Conservation (phyloP, 192 early-diverging fungal species). For the Diversispora epigaea region DNA sequence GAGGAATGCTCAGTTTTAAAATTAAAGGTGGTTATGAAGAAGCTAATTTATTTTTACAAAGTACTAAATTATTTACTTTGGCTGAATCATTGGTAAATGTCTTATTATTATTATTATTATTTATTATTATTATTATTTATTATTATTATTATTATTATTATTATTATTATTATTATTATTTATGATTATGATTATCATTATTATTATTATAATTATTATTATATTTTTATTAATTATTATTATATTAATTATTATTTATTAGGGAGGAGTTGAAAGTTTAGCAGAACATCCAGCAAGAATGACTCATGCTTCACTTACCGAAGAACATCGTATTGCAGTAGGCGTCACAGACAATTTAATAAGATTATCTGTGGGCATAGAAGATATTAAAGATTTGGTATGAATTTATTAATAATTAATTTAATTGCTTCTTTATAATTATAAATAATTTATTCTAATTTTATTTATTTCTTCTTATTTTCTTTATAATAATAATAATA, state of each 20-base stretch:
- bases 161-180: not conserved
- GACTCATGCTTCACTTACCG: conserved; percentile 90
- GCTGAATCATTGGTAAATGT: conserved; percentile 77
- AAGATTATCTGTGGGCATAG: conserved; percentile 90
- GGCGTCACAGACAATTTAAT: conserved; percentile 95
- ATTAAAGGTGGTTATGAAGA: conserved; percentile 78
- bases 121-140: not conserved
- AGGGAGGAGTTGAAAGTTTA: conserved; percentile 91
- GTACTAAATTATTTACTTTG: conserved; percentile 81
- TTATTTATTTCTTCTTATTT: not conserved
- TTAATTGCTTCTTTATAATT: not conserved
- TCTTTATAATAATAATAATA: not conserved
- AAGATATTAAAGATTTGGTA: conserved; percentile 83
- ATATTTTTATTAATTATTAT: not conserved
- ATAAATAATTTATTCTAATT: not conserved
- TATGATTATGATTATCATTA: not conserved
- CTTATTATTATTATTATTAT: not conserved
- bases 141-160: too few relatives aligned
- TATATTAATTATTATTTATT: not conserved
- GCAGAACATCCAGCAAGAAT: conserved; percentile 93
- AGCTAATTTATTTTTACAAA: conserved; percentile 81
- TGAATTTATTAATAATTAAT: not conserved
- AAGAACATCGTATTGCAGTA: conserved; percentile 78
- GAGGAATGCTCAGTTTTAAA: conserved; percentile 96
- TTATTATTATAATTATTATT: not conserved